Base-by-base conservation (phyloP, 768 basidiomycete genomes). In the Serpula lacrymans region DNA sequence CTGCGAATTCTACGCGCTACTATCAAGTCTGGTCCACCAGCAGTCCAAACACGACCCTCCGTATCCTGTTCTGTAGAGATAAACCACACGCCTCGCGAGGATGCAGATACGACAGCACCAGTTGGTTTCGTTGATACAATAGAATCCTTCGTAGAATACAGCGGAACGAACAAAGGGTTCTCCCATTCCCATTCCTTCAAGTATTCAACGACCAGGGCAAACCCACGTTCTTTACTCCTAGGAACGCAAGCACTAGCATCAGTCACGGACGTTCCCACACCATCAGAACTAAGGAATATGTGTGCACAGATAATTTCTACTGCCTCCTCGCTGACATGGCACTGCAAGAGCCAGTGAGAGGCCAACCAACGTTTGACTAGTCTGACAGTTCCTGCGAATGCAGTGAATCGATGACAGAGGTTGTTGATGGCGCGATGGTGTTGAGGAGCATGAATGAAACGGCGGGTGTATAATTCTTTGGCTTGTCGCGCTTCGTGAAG, bases 341-440 rank as follows among this genome's bases (percentile, higher is more conserved):
- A 63, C 4, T 75, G 71, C 24, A 98, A 74, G 42, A 96, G 73
- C 84, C 88, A 90, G 57, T 99, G 96, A 6, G 85, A 70, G 1
- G 88, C 80, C 39, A 98, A 68, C 96, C 96, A 99, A 30, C 95
- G 77, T 66, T 97, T 95, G 37, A 88, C 77, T 12, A 98, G 72
- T 27, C 96, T 75, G 12, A 89, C 86, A 0, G 94, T 92, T 7
- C 85, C 80, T 3, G 90, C 74, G 60, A 82, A 96, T 9, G 92
- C 87, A 0, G 78, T 60, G 53, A 79, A 84, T 34, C 78, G 80
- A 59, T 97, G 92, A 36, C 80, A 82, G 14, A 97, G 68, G 2
- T 84, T 75, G 0, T 83, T 77, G 33, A 97, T 70, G 1, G 87
- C 86, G 1, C 85, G 74, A 54, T 99, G 96, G 52, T 98, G 95